These are phyloP conservation scores for Platanus orientalis DNA, from an alignment of 164 flowering plant genomes.

Conservation along the genomic window DNA sequence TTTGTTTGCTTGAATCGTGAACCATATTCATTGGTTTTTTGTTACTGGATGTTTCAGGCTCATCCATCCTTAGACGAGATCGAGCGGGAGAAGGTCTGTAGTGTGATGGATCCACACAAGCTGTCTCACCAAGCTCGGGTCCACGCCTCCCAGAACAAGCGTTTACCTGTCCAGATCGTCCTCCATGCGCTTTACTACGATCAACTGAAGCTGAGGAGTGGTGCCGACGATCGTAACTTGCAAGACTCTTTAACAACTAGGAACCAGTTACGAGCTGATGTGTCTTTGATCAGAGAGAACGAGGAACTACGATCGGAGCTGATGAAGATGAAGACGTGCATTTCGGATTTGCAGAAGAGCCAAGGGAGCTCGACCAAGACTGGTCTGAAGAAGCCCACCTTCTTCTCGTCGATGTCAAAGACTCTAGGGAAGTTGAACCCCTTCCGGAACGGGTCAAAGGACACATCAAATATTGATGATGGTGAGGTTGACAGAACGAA, in stretches of 20 bases:
- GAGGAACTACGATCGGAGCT: slow-evolving; percentile 70
- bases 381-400: slow-evolving; percentile 33
- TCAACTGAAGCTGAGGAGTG: slow-evolving; percentile 79
- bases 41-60: no score
- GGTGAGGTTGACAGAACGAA: slow-evolving; percentile 49
- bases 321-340: slow-evolving; percentile 69
- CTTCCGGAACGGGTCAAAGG: slow-evolving; percentile 80
- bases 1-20: no score
- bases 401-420: slow-evolving; percentile 84
- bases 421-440: slow-evolving; percentile 88
- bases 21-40: no score
- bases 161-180: slow-evolving; percentile 81
- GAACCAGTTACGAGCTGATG: slow-evolving; percentile 61
- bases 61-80: slow-evolving; percentile 86
- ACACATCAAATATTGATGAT: slow-evolving; percentile 64
- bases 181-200: slow-evolving; percentile 88
- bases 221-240: slow-evolving; percentile 21
- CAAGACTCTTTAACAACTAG: slow-evolving; percentile 45
- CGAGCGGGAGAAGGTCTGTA: slow-evolving; percentile 90
- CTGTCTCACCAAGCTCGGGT: slow-evolving; percentile 83
- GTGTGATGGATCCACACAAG: slow-evolving; percentile 81
- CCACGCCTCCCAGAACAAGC: slow-evolving; percentile 90
- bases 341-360: slow-evolving; percentile 54
- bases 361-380: slow-evolving; percentile 13
- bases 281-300: slow-evolving; percentile 66